Percentiles rank a stretch among this genome's conserved stretches.
phyloP scores from a whole-genome alignment of 1,284 basidiomycete species.

The Ganoderma meredithae region DNA sequence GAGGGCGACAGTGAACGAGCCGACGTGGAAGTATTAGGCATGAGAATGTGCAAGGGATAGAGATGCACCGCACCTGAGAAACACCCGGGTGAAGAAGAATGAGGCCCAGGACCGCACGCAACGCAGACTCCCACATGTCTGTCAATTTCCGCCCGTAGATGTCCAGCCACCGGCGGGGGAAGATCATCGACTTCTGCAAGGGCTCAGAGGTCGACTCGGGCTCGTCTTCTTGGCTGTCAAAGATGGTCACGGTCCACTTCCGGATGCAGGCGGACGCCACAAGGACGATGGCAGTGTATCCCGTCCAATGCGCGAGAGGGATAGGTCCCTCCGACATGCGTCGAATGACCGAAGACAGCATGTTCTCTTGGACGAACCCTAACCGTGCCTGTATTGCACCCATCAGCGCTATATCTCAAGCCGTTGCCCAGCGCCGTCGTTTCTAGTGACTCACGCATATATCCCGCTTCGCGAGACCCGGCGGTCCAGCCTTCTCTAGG shows the following conservation, averaged over 20 bases:
- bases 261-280: slow-evolving; percentile 55
- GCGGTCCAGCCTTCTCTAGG: slow-evolving; percentile 49
- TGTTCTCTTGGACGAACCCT: slow-evolving; percentile 9
- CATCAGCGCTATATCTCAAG: neutral
- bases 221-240: slow-evolving; percentile 27
- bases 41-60: neutral
- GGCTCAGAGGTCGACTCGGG: slow-evolving; percentile 1
- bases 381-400: slow-evolving; percentile 10
- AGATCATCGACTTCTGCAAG: slow-evolving; percentile 45
- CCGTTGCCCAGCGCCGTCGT: neutral
- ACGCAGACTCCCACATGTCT: slow-evolving; percentile 73
- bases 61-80: slow-evolving; percentile 59
- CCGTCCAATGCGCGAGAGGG: slow-evolving; percentile 73
- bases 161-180: slow-evolving; percentile 82
- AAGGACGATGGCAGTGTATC: slow-evolving; percentile 62
- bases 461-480: slow-evolving; percentile 56
- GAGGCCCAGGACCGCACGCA: slow-evolving; percentile 70
- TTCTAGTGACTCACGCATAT: slow-evolving; percentile 50
- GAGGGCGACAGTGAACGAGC: neutral
- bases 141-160: slow-evolving; percentile 66
- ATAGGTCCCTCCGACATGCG: slow-evolving; percentile 54
- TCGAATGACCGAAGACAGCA: slow-evolving; percentile 15
- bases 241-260: slow-evolving; percentile 68
- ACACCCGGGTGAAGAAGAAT: slow-evolving; percentile 78
- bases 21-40: slow-evolving; percentile 14